Conservation (phyloP, 257 asterid species). For the Salvia splendens region DNA sequence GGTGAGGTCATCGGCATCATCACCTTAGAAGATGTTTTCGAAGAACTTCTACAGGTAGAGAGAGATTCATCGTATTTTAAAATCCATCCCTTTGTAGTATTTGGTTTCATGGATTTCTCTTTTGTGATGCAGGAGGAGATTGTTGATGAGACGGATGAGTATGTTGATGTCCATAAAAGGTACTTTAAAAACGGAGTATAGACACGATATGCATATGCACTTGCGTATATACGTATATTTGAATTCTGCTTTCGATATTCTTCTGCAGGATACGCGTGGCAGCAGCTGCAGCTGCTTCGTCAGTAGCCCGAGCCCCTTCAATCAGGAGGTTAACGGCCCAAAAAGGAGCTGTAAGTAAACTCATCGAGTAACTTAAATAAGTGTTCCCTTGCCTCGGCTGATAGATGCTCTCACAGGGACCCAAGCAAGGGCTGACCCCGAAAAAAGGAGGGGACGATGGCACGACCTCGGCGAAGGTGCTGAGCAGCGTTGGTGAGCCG, state of each 20-base stretch:
- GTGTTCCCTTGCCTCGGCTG: not conserved
- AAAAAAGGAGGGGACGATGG: slow-evolving; percentile 51
- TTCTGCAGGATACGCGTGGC: slow-evolving; percentile 86
- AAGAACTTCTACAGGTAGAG: slow-evolving; percentile 87
- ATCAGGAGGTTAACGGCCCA: slow-evolving; percentile 59
- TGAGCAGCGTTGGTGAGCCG: slow-evolving; percentile 41
- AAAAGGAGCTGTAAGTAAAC: slow-evolving; percentile 64
- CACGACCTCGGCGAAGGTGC: slow-evolving; percentile 27
- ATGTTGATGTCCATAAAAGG: slow-evolving; percentile 92
- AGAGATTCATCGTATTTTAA: not conserved
- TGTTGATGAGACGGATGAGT: slow-evolving; percentile 95
- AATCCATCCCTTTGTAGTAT: not conserved
- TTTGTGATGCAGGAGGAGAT: slow-evolving; percentile 71
- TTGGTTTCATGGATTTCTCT: slow-evolving; percentile 1
- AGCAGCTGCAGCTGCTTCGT: slow-evolving; percentile 96
- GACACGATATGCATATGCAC: too few species aligned
- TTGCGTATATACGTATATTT: not conserved
- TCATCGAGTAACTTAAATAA: not conserved
- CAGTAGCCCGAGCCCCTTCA: slow-evolving; percentile 86
- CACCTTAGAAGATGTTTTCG: slow-evolving; percentile 94
- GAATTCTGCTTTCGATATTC: slow-evolving; percentile 15
- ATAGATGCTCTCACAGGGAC: slow-evolving; percentile 49
- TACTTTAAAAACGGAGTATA: slow-evolving; percentile 3
- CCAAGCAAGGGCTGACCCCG: slow-evolving; percentile 51
- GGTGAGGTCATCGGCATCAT: slow-evolving; percentile 89